Conservation (phyloP, 78 protist genomes). For the Planoprotostelium fungivorum region DNA sequence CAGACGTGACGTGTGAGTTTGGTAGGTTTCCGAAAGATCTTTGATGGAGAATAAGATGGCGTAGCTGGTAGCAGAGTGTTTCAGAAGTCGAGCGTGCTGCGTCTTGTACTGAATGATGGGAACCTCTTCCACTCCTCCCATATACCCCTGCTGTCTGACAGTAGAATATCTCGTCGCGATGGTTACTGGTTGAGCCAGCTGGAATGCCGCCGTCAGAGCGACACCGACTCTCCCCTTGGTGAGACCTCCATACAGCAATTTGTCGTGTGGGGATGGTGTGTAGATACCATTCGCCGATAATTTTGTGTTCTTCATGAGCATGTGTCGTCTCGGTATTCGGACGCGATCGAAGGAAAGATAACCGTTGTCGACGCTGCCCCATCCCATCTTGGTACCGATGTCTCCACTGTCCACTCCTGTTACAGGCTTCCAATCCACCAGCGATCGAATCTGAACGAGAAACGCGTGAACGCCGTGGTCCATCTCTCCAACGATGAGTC, state of each 20-base stretch:
- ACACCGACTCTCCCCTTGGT: neutral
- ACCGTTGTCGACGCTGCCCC: slow-evolving; percentile 36
- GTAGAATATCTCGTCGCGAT: slow-evolving; percentile 40
- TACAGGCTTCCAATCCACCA: neutral
- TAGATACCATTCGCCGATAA: neutral
- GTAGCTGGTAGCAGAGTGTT: slow-evolving; percentile 4
- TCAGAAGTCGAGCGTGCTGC: slow-evolving; percentile 34
- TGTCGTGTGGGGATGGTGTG: neutral
- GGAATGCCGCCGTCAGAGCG: neutral
- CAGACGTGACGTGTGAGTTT: too few relatives aligned
- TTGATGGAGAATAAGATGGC: too few relatives aligned
- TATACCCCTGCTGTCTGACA: slow-evolving; percentile 12
- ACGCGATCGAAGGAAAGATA: neutral
- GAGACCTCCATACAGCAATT: neutral
- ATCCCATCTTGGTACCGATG: slow-evolving; percentile 7
- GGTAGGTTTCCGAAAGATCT: too few relatives aligned
- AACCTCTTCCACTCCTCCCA: neutral
- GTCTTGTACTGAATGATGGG: slow-evolving; percentile 28
- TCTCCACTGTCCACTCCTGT: slow-evolving; percentile 6
- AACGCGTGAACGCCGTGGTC: slow-evolving; percentile 70
- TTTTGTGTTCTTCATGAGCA: neutral
- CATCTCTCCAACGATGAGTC: slow-evolving; percentile 42
- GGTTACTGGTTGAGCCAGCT: neutral
- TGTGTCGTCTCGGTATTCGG: slow-evolving; percentile 25
- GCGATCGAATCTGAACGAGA: slow-evolving; percentile 20